Conservation (phyloP, 352 stramenopile species). For the Pythium volutum region DNA sequence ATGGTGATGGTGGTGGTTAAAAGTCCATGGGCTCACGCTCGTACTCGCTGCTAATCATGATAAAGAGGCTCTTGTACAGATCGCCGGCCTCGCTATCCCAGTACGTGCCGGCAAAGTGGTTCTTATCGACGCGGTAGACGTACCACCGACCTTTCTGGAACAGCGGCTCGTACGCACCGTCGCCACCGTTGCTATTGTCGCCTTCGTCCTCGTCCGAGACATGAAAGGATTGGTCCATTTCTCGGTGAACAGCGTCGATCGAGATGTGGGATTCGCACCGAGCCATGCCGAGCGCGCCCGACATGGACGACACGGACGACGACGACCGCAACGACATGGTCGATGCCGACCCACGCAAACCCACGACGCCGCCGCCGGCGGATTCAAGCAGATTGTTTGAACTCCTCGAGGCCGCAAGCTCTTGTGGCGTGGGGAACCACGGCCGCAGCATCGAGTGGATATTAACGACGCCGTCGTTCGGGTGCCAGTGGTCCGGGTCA, state of each 20-base stretch:
- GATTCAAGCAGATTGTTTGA: constrained; percentile 22
- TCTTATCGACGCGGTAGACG: constrained; percentile 72
- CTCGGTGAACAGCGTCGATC: constrained; percentile 58
- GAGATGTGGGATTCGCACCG: constrained; percentile 71
- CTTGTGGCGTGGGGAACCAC: constrained; percentile 55
- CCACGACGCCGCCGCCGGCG: neutral
- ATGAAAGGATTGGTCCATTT: constrained; percentile 27
- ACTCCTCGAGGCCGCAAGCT: constrained; percentile 23
- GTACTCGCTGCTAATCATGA: constrained; percentile 57
- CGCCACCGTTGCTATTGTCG: neutral
- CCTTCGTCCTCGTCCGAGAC: constrained; percentile 18
- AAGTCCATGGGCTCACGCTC: constrained; percentile 30
- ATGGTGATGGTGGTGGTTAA: neutral
- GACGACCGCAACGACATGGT: constrained; percentile 37
- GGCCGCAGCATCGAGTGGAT: constrained; percentile 66
- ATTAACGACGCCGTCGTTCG: constrained; percentile 77
- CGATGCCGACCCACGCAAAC: constrained; percentile 19
- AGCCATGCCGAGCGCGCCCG: constrained; percentile 19
- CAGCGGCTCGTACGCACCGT: constrained; percentile 9
- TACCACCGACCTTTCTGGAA: constrained; percentile 73
- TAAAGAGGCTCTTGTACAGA: constrained; percentile 71
- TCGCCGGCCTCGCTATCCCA: constrained; percentile 61
- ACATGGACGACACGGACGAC: constrained; percentile 33
- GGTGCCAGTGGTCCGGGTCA: constrained; percentile 55
- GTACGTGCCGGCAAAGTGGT: constrained; percentile 70